Conservation (phyloP, 2,329 filamentous ascomycete species). For the Alternaria triticimaculans region DNA sequence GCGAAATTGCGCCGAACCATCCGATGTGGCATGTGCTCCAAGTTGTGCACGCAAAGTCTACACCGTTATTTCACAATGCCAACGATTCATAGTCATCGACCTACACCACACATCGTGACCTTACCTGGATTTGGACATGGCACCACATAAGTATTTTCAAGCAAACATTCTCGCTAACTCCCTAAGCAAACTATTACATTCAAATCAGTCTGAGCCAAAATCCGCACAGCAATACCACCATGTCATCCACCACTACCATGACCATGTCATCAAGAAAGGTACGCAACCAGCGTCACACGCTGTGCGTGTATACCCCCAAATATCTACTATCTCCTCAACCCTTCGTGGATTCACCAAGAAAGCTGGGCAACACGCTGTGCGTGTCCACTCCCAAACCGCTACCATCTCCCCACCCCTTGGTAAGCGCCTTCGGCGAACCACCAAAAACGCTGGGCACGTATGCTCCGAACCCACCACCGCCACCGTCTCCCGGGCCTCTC, state of each 20-base stretch:
- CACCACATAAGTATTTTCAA: background rate
- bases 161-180: background rate
- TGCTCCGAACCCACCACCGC: background rate
- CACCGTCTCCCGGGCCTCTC: background rate
- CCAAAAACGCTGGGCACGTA: background rate
- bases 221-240: background rate
- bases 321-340: background rate
- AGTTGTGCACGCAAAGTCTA: background rate
- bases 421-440: background rate
- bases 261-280: background rate
- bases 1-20: background rate
- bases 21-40: background rate
- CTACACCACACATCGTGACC: background rate
- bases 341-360: background rate
- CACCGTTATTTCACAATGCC: background rate
- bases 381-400: background rate
- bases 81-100: background rate
- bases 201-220: fast-evolving
- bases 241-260: background rate
- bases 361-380: background rate
- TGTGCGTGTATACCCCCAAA: background rate
- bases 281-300: background rate
- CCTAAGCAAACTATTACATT: background rate
- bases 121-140: background rate
- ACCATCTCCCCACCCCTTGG: background rate